Percentiles rank a stretch among this genome's conserved stretches.
These are phyloP conservation scores for Rutstroemia sp. DNA, from an alignment of 2,329 filamentous ascomycete genomes.

Conservation along the genomic window DNA sequence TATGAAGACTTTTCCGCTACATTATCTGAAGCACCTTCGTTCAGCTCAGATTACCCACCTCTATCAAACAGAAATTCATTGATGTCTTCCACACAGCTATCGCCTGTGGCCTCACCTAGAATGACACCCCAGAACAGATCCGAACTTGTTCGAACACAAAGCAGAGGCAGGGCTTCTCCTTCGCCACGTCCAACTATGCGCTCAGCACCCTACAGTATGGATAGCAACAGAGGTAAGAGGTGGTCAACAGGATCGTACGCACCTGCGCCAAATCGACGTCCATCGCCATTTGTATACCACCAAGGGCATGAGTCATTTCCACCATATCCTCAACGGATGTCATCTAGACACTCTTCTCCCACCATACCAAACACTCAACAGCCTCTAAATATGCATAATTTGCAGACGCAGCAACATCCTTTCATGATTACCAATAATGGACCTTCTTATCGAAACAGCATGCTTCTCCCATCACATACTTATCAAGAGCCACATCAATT, in stretches of 20 bases:
- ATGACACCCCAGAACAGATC: slow-evolving; percentile 54
- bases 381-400: slow-evolving; percentile 39
- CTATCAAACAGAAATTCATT: slow-evolving; percentile 62
- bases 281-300: slow-evolving; percentile 56
- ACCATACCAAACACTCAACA: slow-evolving; percentile 40
- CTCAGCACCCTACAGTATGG: slow-evolving; percentile 63
- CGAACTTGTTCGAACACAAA: slow-evolving; percentile 55
- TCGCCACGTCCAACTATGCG: slow-evolving; percentile 62
- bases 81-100: slow-evolving; percentile 64
- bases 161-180: slow-evolving; percentile 63
- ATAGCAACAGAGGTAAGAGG: slow-evolving; percentile 59
- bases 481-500: slow-evolving; percentile 45
- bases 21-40: slow-evolving; percentile 60
- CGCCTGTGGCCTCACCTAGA: slow-evolving; percentile 64
- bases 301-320: slow-evolving; percentile 53
- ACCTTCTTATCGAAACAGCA: slow-evolving; percentile 47
- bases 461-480: slow-evolving; percentile 47
- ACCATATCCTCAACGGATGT: slow-evolving; percentile 44
- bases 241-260: slow-evolving; percentile 74
- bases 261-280: slow-evolving; percentile 46
- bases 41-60: slow-evolving; percentile 58
- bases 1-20: slow-evolving; percentile 65
- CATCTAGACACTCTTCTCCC: slow-evolving; percentile 43
- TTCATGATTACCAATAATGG: slow-evolving; percentile 47
- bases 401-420: slow-evolving; percentile 49